phyloP scores from a whole-genome alignment of 2,329 filamentous ascomycete species.

The Phaeoacremonium minimum region DNA sequence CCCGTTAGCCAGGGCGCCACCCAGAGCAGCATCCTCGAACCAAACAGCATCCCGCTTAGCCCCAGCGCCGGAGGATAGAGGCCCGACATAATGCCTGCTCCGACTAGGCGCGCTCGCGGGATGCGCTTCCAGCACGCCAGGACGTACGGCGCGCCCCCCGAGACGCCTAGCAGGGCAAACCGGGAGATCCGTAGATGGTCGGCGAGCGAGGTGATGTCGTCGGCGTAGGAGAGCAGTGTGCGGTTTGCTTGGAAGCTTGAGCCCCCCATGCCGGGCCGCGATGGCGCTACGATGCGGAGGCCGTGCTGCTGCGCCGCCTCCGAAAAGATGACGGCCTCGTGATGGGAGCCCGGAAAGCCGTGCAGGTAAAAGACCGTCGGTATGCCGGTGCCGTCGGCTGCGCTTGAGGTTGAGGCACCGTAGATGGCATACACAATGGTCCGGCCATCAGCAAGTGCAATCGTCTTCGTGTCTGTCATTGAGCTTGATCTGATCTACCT shows the following conservation, averaged over 20 bases:
- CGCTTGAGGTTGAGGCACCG: conserved; percentile 8
- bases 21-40: conserved; percentile 9
- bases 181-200: conserved; percentile 13
- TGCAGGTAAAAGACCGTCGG: conserved; percentile 21
- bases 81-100: conserved; percentile 9
- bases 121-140: conserved; percentile 15
- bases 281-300: conserved; percentile 20
- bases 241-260: conserved; percentile 22
- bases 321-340: conserved; percentile 15
- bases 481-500: too few relatives aligned
- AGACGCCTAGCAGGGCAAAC: conserved; percentile 20
- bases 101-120: conserved; percentile 11
- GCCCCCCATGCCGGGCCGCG: conserved; percentile 24
- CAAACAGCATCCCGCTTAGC: conserved; percentile 14
- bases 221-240: conserved; percentile 15
- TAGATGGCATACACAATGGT: conserved; percentile 21
- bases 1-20: conserved; percentile 10
- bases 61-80: conserved; percentile 14
- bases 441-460: conserved; percentile 18
- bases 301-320: conserved; percentile 7
- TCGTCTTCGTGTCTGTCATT: neutral
- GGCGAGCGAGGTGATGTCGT: conserved; percentile 16
- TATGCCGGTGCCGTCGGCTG: conserved; percentile 6
- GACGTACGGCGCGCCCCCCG: conserved; percentile 19
- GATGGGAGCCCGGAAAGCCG: conserved; percentile 21